These are phyloP conservation scores for Xylaria longipes DNA, from an alignment of 495 filamentous ascomycete species.

Conservation along the genomic window DNA sequence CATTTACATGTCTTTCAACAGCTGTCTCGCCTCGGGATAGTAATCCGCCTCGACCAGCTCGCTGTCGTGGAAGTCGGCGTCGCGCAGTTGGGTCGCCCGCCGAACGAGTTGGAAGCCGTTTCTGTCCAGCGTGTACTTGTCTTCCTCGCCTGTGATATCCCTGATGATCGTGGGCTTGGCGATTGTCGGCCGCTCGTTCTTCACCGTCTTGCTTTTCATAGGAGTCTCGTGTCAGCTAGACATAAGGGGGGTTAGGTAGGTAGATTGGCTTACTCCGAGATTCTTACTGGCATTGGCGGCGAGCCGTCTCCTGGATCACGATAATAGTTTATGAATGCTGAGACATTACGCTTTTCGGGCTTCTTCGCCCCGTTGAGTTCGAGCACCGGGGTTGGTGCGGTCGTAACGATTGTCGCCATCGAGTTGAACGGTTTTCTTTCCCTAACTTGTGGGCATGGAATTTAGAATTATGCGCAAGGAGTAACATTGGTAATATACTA, in stretches of 20 bases:
- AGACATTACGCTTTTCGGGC: slow-evolving; percentile 45
- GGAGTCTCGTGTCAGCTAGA: background rate
- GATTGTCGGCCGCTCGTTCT: slow-evolving; percentile 57
- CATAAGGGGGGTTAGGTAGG: too few species aligned
- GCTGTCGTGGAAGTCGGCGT: slow-evolving; percentile 65
- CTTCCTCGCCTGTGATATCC: slow-evolving; percentile 47
- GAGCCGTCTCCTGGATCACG: slow-evolving; percentile 68
- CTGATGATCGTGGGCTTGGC: slow-evolving; percentile 47
- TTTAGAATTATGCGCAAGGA: background rate
- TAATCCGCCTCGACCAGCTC: slow-evolving; percentile 64
- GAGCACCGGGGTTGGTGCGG: slow-evolving; percentile 1
- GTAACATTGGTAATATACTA: background rate
- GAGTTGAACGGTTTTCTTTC: background rate
- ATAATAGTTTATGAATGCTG: slow-evolving; percentile 65
- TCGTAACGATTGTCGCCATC: slow-evolving; percentile 18
- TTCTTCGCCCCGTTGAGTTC: background rate
- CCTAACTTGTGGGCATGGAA: background rate
- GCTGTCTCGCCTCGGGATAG: slow-evolving; percentile 65
- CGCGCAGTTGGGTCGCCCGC: slow-evolving; percentile 41
- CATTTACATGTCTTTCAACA: slow-evolving; percentile 68
- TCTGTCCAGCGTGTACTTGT: slow-evolving; percentile 43
- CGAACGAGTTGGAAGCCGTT: slow-evolving; percentile 48
- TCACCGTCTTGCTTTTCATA: slow-evolving; percentile 34
- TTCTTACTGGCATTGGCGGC: slow-evolving; percentile 57
- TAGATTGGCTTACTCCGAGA: slow-evolving; percentile 43